Conservation (phyloP, 1,284 basidiomycete species). For the Exobasidium cylindrosporum region DNA sequence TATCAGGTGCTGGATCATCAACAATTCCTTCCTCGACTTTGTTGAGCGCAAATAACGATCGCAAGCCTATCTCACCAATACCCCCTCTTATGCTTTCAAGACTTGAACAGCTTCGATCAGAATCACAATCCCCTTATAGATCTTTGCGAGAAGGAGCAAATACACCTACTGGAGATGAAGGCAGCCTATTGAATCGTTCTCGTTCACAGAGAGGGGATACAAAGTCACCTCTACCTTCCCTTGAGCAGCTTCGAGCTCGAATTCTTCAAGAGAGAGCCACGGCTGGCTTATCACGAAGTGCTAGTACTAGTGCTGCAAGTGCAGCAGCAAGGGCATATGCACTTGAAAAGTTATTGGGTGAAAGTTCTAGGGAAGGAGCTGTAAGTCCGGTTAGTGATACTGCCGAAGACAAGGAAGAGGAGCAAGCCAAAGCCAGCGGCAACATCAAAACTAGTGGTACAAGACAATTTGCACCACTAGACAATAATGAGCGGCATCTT, state of each 20-base stretch:
- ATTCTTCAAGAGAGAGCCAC: slow-evolving; percentile 45
- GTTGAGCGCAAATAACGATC: neutral
- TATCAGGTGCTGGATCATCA: too few relatives aligned
- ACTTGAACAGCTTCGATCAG: slow-evolving; percentile 4
- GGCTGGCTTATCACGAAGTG: slow-evolving; percentile 37
- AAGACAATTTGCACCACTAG: slow-evolving; percentile 4
- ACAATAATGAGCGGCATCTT: neutral
- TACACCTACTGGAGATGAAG: neutral
- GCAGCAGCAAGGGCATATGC: slow-evolving; percentile 51
- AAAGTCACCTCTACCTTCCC: slow-evolving; percentile 38
- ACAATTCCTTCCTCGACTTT: neutral
- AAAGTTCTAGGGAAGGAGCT: slow-evolving; percentile 19
- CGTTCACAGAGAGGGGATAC: neutral
- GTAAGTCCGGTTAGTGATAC: slow-evolving; percentile 15
- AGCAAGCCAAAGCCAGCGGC: neutral
- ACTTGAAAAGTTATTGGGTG: slow-evolving; percentile 49
- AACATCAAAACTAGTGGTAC: neutral
- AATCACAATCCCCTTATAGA: slow-evolving; percentile 14
- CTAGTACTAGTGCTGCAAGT: slow-evolving; percentile 45
- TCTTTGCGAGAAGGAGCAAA: neutral
- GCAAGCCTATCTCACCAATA: neutral
- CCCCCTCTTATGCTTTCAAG: slow-evolving; percentile 7
- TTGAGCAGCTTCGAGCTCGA: slow-evolving; percentile 48
- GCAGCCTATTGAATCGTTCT: neutral
- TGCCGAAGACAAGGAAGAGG: slow-evolving; percentile 14